These are phyloP conservation scores for Dunaliella sp. DNA, from an alignment of 139 green algal species.

Conservation along the genomic window DNA sequence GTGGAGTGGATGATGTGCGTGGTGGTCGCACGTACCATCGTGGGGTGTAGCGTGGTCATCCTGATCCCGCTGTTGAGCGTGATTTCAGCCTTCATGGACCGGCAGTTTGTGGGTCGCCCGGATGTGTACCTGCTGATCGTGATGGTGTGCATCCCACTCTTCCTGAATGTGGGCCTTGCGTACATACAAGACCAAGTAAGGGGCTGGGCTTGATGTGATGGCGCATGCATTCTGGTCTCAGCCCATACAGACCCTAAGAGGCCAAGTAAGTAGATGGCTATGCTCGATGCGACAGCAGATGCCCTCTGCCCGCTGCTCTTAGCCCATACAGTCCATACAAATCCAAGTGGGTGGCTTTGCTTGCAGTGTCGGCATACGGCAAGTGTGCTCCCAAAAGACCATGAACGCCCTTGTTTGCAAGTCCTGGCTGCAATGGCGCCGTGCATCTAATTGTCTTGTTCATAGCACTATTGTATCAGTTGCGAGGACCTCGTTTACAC, in stretches of 20 bases:
- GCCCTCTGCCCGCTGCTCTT: no score
- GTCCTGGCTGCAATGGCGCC: no score
- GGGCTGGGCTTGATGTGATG: not conserved
- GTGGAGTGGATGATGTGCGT: slow-evolving; percentile 37
- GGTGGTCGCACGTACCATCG: slow-evolving; percentile 30
- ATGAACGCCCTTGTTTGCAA: no score
- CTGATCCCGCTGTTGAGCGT: slow-evolving; percentile 6
- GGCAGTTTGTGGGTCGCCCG: slow-evolving; percentile 16
- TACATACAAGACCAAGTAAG: slow-evolving; percentile 52
- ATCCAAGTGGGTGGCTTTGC: not conserved
- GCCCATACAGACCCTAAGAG: slow-evolving; percentile 43
- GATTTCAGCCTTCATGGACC: slow-evolving; percentile 22
- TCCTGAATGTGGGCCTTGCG: slow-evolving; percentile 44
- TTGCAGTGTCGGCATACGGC: no score
- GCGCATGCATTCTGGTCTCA: not conserved
- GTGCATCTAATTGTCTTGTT: no score
- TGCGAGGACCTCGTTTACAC: no score
- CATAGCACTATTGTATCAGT: no score
- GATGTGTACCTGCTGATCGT: slow-evolving; percentile 29
- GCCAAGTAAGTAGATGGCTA: slow-evolving; percentile 29
- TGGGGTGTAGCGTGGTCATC: slow-evolving; percentile 26
- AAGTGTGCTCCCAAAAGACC: no score
- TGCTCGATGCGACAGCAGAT: not conserved
- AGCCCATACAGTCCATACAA: not conserved
- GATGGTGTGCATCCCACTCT: slow-evolving; percentile 34